Conservation (phyloP, 2,329 filamentous ascomycete species). For the Epichloe typhina region DNA sequence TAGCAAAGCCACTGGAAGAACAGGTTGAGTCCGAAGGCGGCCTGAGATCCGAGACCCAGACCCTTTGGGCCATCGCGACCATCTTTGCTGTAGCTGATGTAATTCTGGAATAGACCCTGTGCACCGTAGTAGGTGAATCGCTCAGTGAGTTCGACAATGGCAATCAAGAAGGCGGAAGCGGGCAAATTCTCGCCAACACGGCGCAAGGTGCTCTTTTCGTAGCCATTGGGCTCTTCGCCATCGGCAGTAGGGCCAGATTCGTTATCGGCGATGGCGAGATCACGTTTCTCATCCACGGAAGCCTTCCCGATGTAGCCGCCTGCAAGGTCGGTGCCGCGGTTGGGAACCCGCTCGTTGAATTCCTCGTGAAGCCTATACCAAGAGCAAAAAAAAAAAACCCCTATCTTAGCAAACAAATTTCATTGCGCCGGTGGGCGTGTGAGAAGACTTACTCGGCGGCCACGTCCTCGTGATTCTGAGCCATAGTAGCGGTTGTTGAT, state of each 20-base stretch:
- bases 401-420: not conserved
- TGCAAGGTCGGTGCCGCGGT: constrained; percentile 13
- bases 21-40: constrained; percentile 39
- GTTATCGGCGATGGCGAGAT: constrained; percentile 8
- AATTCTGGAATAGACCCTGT: constrained; percentile 42
- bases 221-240: constrained; percentile 37
- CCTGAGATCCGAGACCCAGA: constrained; percentile 40
- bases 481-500: constrained; percentile 12
- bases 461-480: constrained; percentile 20
- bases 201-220: constrained; percentile 35
- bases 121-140: constrained; percentile 46
- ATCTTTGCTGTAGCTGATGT: constrained; percentile 26
- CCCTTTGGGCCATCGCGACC: constrained; percentile 32
- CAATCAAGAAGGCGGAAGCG: constrained; percentile 41
- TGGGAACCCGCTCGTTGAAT: constrained; percentile 13
- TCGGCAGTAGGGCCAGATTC: constrained; percentile 24
- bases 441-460: constrained; percentile 18
- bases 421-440: not conserved
- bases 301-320: constrained; percentile 12
- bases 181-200: constrained; percentile 43
- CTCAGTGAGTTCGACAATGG: constrained; percentile 41
- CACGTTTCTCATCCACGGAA: constrained; percentile 13
- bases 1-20: constrained; percentile 42
- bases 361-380: constrained; percentile 16
- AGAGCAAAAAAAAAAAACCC: not conserved